Conservation (phyloP, 1,284 basidiomycete genomes). For the Papiliotrema flavescens region DNA sequence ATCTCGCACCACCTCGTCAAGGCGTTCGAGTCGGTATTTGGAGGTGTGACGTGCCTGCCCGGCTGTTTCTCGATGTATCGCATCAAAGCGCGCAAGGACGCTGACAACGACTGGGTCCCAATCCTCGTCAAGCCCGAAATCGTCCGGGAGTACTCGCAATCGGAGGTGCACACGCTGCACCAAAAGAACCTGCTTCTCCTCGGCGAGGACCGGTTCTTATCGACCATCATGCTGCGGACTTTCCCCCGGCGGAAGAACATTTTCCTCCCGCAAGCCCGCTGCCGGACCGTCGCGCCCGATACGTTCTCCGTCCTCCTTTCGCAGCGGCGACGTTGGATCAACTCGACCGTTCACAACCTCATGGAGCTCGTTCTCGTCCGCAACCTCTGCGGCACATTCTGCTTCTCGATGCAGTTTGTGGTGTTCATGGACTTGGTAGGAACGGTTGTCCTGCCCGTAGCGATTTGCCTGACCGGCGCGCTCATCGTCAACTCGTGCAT, state of each 20-base stretch:
- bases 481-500: conserved; percentile 80
- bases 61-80: conserved; percentile 99
- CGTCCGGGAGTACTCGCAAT: conserved; percentile 94
- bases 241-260: conserved; percentile 99
- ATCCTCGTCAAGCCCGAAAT: conserved; percentile 97
- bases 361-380: conserved; percentile 98
- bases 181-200: conserved; percentile 96
- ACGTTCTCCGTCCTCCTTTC: conserved; percentile 90
- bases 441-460: conserved; percentile 90
- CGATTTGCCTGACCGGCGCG: conserved; percentile 85
- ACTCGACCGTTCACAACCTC: conserved; percentile 97
- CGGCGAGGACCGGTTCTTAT: conserved; percentile 98
- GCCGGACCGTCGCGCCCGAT: conserved; percentile 93
- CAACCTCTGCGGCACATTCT: conserved; percentile 92
- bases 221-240: conserved; percentile 87
- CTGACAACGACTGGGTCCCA: conserved; percentile 95
- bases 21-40: conserved; percentile 98
- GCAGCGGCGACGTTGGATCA: conserved; percentile 98
- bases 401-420: conserved; percentile 97
- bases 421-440: conserved; percentile 98
- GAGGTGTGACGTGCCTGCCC: conserved; percentile 97
- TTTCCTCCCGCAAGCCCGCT: conserved; percentile 94
- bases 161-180: conserved; percentile 87
- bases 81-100: conserved; percentile 82
- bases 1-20: conserved; percentile 98